A percentile compares a stretch with the other conserved stretches of the same genome.
Conservation (phyloP, 1,284 basidiomycete genomes). For the Bjerkandera adusta region DNA sequence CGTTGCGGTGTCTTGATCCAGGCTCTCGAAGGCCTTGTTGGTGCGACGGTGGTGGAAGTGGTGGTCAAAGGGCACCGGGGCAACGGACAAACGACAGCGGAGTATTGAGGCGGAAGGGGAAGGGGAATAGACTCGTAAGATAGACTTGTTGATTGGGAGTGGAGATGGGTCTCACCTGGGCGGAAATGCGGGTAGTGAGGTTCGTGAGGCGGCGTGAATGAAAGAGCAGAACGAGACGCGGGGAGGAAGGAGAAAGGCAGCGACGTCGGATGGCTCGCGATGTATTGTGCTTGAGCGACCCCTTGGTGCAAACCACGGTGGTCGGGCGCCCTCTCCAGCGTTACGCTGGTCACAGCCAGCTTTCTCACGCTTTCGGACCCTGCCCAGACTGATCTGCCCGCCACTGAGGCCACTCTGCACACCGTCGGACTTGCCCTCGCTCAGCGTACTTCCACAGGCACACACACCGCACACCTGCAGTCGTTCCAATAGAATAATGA, state of each 20-base stretch:
- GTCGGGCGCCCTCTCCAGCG: slow-evolving; percentile 18
- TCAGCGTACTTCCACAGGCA: too few relatives aligned
- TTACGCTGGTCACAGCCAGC: slow-evolving; percentile 23
- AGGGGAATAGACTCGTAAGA: slow-evolving; percentile 13
- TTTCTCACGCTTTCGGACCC: slow-evolving; percentile 26
- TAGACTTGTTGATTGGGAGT: slow-evolving; percentile 11
- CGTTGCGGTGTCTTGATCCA: slow-evolving; percentile 10
- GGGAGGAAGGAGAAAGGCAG: slow-evolving; percentile 18
- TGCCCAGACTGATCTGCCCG: too few relatives aligned
- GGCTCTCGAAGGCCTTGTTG: slow-evolving; percentile 5
- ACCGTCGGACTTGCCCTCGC: too few relatives aligned
- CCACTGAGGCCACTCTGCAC: too few relatives aligned
- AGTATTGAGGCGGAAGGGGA: slow-evolving; percentile 1
- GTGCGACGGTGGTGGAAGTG: too few relatives aligned
- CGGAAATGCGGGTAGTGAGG: background rate
- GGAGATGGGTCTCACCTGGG: slow-evolving; percentile 14
- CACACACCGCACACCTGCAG: too few relatives aligned
- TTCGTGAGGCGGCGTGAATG: slow-evolving; percentile 18
- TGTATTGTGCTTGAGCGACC: slow-evolving; percentile 20
- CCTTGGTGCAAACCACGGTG: slow-evolving; percentile 10
- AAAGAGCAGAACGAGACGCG: slow-evolving; percentile 22
- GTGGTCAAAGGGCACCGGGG: background rate
- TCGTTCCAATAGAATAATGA: too few relatives aligned
- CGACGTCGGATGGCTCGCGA: slow-evolving; percentile 26
- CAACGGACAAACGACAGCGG: slow-evolving; percentile 3